Evolutionary conservation across 1,284 basidiomycete genomes (phyloP).

Genomic region (Stereum hirsutum): DNA sequence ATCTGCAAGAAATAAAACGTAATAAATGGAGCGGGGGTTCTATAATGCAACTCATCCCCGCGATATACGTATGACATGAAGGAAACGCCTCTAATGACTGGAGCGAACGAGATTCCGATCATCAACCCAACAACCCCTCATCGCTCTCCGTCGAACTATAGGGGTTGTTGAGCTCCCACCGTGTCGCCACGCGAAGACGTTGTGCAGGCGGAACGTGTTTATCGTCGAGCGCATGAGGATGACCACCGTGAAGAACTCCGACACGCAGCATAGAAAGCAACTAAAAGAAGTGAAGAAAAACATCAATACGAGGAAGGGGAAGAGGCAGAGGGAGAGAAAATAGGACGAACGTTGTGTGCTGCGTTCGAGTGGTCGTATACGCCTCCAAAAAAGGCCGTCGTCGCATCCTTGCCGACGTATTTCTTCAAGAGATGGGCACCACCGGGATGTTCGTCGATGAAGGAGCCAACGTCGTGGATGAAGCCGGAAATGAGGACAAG

Average conservation of each 20-base stretch:
- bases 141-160: conserved; percentile 24
- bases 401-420: conserved; percentile 72
- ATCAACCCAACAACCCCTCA: no score
- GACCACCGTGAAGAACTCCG: conserved; percentile 74
- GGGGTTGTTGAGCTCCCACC: conserved; percentile 46
- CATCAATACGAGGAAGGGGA: background rate
- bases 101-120: no score
- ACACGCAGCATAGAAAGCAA: conserved; percentile 85
- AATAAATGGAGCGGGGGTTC: no score
- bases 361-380: conserved; percentile 91
- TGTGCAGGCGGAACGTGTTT: conserved; percentile 59
- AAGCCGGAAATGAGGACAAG: conserved; percentile 81
- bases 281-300: conserved; percentile 18
- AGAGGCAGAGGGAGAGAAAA: background rate
- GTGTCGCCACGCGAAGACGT: conserved; percentile 55
- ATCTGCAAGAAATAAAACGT: no score
- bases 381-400: conserved; percentile 89
- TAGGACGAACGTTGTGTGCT: conserved; percentile 62
- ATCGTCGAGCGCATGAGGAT: conserved; percentile 53
- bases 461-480: conserved; percentile 80
- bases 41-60: no score
- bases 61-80: no score
- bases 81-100: no score
- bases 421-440: conserved; percentile 56
- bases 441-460: conserved; percentile 86